A percentile compares a stretch with the other conserved stretches of the same genome.
phyloP scores from a whole-genome alignment of 1,284 basidiomycete genomes.

The Ustanciosporium gigantosporum region DNA sequence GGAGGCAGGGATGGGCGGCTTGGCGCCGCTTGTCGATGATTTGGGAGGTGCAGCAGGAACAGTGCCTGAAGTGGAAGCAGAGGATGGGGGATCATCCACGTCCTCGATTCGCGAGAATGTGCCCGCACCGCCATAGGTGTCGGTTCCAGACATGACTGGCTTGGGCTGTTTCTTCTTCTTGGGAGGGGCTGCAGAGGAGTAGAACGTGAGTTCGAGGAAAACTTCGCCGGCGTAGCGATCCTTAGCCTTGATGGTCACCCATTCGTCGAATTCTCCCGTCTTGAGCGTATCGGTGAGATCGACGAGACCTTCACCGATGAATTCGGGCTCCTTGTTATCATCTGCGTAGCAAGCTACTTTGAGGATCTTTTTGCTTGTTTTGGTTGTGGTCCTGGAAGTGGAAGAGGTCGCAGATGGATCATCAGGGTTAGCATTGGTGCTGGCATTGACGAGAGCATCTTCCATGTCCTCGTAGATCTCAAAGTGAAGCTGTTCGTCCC shows the following conservation, averaged over 20 bases:
- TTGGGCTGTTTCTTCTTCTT: slow-evolving; percentile 43
- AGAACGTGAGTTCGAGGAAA: slow-evolving; percentile 59
- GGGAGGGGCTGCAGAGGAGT: slow-evolving; percentile 52
- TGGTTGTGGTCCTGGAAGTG: slow-evolving; percentile 63
- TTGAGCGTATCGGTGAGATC: slow-evolving; percentile 87
- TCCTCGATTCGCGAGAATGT: slow-evolving; percentile 44
- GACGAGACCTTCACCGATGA: slow-evolving; percentile 88
- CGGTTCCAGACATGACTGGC: slow-evolving; percentile 24
- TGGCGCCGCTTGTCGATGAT: slow-evolving; percentile 8
- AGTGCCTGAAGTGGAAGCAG: slow-evolving; percentile 2
- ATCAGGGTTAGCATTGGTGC: slow-evolving; percentile 5
- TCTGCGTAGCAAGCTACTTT: slow-evolving; percentile 88
- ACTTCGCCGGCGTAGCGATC: slow-evolving; percentile 59
- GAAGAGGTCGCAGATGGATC: slow-evolving; percentile 61
- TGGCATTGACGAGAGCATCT: slow-evolving; percentile 66
- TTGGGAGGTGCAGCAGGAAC: slow-evolving; percentile 23
- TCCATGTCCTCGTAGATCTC: slow-evolving; percentile 80
- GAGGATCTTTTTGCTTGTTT: slow-evolving; percentile 77
- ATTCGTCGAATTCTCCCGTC: slow-evolving; percentile 96
- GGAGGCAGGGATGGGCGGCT: slow-evolving; percentile 35
- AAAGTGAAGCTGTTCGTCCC: slow-evolving; percentile 98
- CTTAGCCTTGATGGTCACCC: slow-evolving; percentile 70
- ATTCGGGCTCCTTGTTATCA: slow-evolving; percentile 89
- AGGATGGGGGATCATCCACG: slow-evolving; percentile 12
- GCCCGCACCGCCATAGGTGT: slow-evolving; percentile 54